Evolutionary conservation across 2,329 filamentous ascomycete species (phyloP).

Genomic region (Stachybotrys chlorohalonatus): DNA sequence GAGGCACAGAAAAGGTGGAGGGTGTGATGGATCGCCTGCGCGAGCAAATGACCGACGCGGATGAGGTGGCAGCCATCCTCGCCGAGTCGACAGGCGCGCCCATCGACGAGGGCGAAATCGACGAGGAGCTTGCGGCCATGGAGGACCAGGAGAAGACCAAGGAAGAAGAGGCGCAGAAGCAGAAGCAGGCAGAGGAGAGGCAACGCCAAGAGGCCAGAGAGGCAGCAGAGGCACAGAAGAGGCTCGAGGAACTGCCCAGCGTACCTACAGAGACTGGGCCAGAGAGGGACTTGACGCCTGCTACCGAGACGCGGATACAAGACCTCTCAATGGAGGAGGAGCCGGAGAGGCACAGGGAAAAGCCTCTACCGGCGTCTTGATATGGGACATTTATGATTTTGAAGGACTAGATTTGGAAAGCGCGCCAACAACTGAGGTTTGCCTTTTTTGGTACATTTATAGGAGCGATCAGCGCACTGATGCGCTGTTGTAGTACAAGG

Average conservation of each 20-base stretch:
- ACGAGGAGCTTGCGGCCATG: slow-evolving; percentile 76
- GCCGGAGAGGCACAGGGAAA: slow-evolving; percentile 14
- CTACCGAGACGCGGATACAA: slow-evolving; percentile 28
- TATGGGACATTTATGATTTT: too few relatives aligned
- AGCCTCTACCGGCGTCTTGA: not conserved
- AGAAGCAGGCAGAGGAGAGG: slow-evolving; percentile 26
- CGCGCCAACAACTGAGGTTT: not conserved
- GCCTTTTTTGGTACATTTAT: not conserved
- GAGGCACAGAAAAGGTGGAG: slow-evolving; percentile 67
- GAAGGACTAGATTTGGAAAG: too few relatives aligned
- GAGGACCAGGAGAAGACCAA: slow-evolving; percentile 50
- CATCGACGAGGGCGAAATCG: slow-evolving; percentile 75
- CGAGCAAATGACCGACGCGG: slow-evolving; percentile 71
- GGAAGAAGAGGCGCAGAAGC: slow-evolving; percentile 39
- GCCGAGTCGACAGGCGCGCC: slow-evolving; percentile 45
- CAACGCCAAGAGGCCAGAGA: slow-evolving; percentile 34
- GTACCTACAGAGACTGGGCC: slow-evolving; percentile 25
- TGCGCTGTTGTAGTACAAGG: too few relatives aligned
- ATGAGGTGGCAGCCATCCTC: slow-evolving; percentile 74
- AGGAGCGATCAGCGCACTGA: too few relatives aligned
- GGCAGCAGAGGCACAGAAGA: slow-evolving; percentile 39
- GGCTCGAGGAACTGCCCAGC: slow-evolving; percentile 41
- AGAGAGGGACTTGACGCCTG: slow-evolving; percentile 18
- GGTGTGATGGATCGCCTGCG: slow-evolving; percentile 65
- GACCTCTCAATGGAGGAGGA: slow-evolving; percentile 16